Evolutionary conservation across 345 rosid genomes (phyloP).

Genomic region (Arabidopsis suecica): DNA sequence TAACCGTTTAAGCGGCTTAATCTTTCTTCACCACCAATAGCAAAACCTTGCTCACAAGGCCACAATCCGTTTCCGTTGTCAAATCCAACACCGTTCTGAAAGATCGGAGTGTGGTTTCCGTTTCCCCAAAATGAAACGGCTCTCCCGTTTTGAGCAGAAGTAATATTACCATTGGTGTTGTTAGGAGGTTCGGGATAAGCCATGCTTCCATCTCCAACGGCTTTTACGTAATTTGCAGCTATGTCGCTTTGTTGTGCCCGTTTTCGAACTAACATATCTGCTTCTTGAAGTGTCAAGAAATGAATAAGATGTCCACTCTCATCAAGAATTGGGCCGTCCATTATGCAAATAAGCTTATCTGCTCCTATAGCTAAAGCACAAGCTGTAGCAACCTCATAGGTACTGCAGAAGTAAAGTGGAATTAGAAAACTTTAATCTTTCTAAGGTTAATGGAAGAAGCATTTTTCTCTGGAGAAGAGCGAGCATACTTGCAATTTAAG

Average conservation of each 20-base stretch:
- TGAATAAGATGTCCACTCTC: constrained; percentile 82
- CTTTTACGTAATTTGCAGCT: constrained; percentile 92
- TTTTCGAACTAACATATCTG: constrained; percentile 82
- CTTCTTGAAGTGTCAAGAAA: constrained; percentile 85
- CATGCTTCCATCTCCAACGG: constrained; percentile 64
- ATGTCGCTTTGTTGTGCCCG: constrained; percentile 88
- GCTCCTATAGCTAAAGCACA: constrained; percentile 94
- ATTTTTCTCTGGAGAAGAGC: neutral
- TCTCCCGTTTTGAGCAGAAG: constrained; percentile 55
- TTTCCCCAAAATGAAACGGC: constrained; percentile 37
- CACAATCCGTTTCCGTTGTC: constrained; percentile 78
- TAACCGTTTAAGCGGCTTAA: constrained; percentile 75
- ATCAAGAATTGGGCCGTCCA: constrained; percentile 87
- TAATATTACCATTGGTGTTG: constrained; percentile 45
- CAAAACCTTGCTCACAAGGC: constrained; percentile 93
- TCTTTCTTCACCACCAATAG: constrained; percentile 89
- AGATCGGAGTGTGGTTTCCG: constrained; percentile 51
- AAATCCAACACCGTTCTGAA: constrained; percentile 91
- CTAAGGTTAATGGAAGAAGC: neutral
- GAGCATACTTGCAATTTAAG: constrained; percentile 92
- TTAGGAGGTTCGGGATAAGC: constrained; percentile 46
- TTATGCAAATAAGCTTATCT: constrained; percentile 85
- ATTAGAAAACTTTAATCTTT: neutral
- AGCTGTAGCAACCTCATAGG: constrained; percentile 96
- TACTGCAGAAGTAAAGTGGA: constrained; percentile 54